Evolutionary conservation across 2,329 filamentous ascomycete species (phyloP), one percentile per base, ranked within the genome.

Genomic region (Colletotrichum somersetense): DNA sequence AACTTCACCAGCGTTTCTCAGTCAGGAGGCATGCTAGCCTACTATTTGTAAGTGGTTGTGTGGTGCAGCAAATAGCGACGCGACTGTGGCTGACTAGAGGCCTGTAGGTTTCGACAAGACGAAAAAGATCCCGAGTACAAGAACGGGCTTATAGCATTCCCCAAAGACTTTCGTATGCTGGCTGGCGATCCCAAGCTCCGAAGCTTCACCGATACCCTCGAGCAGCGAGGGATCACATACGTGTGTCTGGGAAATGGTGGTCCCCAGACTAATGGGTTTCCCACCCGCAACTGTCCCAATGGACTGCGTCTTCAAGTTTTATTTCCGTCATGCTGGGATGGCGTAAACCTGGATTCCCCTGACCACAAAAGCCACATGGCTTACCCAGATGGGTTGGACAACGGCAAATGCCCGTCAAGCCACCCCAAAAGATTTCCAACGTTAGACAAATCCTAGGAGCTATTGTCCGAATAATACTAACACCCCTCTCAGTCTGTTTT

Each of bases 241-340:
- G 84, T 84, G 67, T 92, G 90, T 75, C 82, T 91, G 14, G 83
- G 84, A 62, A 80, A 78, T 55, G 80, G 83, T 14, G 78, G 78
- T 20, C 79, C 81, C 50, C 85, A 90, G 65, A 86, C 83, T 2
- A 81, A 82, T n/a, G 80, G 82, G 12, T 84, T 92, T 42, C 90
- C 89, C 1, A 83, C 84, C 74, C 83, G 83, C 71, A 87, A 86
- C 70, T 91, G 90, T 76, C 83, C 84, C 8, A 78, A 84, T 46
- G 84, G 88, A 53, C 81, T 86, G 26, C 85, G 88, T 50, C 82
- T 85, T 18, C 86, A 90, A 75, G 81, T 90, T 26, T 86, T 85
- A 77, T 90, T 91, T 77, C 89, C 88, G 1, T 85, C 85, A 5
- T 91, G 90, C 82, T 91, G 90, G 90, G 85, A 92, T 72, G 90